These are phyloP conservation scores for Pisolithus tinctorius DNA, from an alignment of 768 basidiomycete species.

Conservation along the genomic window DNA sequence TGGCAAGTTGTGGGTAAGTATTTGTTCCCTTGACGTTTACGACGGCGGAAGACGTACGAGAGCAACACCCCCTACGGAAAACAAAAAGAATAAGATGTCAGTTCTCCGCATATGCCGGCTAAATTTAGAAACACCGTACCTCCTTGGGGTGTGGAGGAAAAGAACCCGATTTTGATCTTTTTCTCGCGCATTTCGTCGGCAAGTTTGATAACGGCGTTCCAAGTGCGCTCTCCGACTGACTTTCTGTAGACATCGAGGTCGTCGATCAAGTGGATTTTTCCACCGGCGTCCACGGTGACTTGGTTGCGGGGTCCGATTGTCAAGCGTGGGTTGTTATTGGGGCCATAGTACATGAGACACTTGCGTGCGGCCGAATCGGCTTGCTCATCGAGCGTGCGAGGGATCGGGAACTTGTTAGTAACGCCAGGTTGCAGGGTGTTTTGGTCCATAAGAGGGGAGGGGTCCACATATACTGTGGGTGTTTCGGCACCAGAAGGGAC, in stretches of 20 bases:
- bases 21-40: not conserved
- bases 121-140: constrained; percentile 37
- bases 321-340: constrained; percentile 77
- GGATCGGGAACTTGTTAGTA: constrained; percentile 58
- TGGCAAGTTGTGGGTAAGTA: constrained; percentile 26
- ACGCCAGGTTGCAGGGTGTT: constrained; percentile 39
- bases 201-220: constrained; percentile 76
- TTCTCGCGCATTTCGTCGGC: constrained; percentile 81
- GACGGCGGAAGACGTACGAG: constrained; percentile 47
- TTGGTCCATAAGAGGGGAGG: constrained; percentile 39
- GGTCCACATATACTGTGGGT: constrained; percentile 62
- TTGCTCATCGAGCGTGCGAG: constrained; percentile 75
- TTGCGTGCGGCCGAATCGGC: constrained; percentile 85
- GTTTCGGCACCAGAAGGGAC: constrained; percentile 73
- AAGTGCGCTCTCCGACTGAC: constrained; percentile 66
- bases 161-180: constrained; percentile 88
- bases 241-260: constrained; percentile 73
- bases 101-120: constrained; percentile 9
- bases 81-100: constrained; percentile 17
- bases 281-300: constrained; percentile 80
- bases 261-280: constrained; percentile 81
- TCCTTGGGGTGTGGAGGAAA: constrained; percentile 94
- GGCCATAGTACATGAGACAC: constrained; percentile 76
- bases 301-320: constrained; percentile 79
- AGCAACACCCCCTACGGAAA: constrained; percentile 76